phyloP scores from a whole-genome alignment of 2,329 filamentous ascomycete species.

The Apiospora marii region DNA sequence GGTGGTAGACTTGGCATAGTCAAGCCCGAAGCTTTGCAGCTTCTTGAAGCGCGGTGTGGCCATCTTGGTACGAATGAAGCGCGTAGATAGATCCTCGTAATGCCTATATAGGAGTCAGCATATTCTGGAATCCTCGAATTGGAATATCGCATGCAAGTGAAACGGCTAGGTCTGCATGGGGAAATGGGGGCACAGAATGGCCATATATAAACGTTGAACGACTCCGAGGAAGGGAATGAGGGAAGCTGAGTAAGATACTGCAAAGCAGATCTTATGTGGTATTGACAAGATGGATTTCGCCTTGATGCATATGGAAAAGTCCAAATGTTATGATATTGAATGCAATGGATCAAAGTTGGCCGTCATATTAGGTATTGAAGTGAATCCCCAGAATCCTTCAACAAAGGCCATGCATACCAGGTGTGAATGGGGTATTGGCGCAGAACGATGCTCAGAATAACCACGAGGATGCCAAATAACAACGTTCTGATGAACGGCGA shows the following conservation, averaged over 20 bases:
- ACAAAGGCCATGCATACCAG: neutral
- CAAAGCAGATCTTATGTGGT: neutral
- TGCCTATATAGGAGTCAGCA: neutral
- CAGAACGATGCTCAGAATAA: neutral
- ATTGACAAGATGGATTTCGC: neutral
- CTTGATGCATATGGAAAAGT: neutral
- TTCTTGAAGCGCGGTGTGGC: slow-evolving; percentile 76
- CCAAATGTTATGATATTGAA: neutral
- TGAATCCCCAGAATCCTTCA: neutral
- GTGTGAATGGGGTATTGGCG: neutral
- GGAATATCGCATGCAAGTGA: neutral
- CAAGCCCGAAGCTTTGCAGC: slow-evolving; percentile 84
- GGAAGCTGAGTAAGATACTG: neutral
- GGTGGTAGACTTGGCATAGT: slow-evolving; percentile 81
- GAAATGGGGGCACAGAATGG: neutral
- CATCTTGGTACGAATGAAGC: slow-evolving; percentile 55
- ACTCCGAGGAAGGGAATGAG: neutral
- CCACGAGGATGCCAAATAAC: neutral
- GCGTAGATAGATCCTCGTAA: neutral
- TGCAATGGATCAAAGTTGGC: neutral
- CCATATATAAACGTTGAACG: neutral
- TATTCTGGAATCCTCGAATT: neutral
- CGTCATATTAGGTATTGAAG: neutral
- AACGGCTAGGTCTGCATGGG: neutral
- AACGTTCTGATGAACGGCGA: neutral